Percentiles rank a stretch among this genome's conserved stretches.
phyloP scores from a whole-genome alignment of 331 rosid species.

The Phaseolus coccineus region DNA sequence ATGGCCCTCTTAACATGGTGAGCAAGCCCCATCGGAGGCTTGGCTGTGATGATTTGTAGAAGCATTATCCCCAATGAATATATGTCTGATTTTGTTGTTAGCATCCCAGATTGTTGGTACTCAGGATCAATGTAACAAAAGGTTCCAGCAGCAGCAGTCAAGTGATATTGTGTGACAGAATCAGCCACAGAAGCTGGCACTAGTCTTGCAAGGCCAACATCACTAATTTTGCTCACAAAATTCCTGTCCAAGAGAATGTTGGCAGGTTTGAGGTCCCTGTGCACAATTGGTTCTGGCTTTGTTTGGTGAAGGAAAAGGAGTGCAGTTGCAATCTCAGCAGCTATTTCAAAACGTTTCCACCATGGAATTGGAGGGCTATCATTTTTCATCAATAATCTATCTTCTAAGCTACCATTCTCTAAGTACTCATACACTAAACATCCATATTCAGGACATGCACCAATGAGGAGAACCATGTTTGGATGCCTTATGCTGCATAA shows the following conservation, averaged over 20 bases:
- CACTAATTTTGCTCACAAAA: constrained; percentile 78
- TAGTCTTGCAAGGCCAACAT: constrained; percentile 81
- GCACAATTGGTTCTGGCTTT: constrained; percentile 91
- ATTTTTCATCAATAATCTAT: constrained; percentile 65
- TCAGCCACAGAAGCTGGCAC: constrained; percentile 76
- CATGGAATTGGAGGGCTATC: constrained; percentile 72
- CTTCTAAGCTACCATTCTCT: constrained; percentile 93
- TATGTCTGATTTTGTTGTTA: constrained; percentile 79
- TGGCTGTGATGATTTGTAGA: constrained; percentile 81
- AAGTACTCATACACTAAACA: constrained; percentile 88
- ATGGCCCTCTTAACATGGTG: constrained; percentile 78
- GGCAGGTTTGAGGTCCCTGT: constrained; percentile 88
- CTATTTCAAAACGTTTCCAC: constrained; percentile 74
- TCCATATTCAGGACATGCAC: constrained; percentile 93
- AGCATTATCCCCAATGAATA: constrained; percentile 81
- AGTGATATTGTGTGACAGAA: constrained; percentile 74
- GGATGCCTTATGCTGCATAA: constrained; percentile 87
- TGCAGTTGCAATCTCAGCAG: constrained; percentile 77
- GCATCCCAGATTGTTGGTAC: constrained; percentile 75
- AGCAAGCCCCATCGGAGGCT: constrained; percentile 74
- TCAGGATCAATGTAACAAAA: constrained; percentile 90
- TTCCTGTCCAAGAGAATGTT: constrained; percentile 81
- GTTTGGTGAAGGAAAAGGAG: constrained; percentile 90
- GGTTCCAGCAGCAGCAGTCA: constrained; percentile 92
- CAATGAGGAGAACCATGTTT: constrained; percentile 90